Evolutionary conservation across 2,329 filamentous ascomycete genomes (phyloP).

Genomic region (Lasiodiplodia hormozganensis): DNA sequence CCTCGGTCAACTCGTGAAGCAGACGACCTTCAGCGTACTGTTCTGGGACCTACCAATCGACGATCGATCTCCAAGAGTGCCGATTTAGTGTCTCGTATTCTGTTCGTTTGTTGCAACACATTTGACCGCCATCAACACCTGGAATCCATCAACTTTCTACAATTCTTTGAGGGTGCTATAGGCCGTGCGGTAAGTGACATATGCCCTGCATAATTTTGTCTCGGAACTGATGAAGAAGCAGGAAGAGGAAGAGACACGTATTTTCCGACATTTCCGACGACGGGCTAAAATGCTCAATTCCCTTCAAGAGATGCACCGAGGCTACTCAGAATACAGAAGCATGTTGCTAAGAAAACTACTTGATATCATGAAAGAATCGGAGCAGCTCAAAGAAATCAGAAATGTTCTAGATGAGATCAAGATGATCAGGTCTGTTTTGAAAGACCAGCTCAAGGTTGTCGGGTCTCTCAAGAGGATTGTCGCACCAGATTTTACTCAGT

Average conservation of each 20-base stretch:
- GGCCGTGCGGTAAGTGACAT: not conserved
- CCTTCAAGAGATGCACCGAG: not conserved
- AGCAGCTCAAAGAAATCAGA: conserved; percentile 68
- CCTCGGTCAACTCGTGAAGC: not conserved
- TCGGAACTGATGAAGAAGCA: not conserved
- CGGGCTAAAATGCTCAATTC: not conserved
- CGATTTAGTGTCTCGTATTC: conserved; percentile 31
- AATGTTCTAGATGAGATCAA: conserved; percentile 72
- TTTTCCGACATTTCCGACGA: conserved; percentile 57
- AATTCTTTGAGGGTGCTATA: conserved; percentile 72
- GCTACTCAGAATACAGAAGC: conserved; percentile 5
- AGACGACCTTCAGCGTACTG: conserved; percentile 27
- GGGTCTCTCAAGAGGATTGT: conserved; percentile 56
- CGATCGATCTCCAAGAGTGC: conserved; percentile 19
- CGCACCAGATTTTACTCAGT: too few relatives aligned
- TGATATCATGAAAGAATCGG: conserved; percentile 67
- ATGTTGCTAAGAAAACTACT: conserved; percentile 63
- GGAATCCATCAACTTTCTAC: conserved; percentile 48
- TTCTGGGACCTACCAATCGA: conserved; percentile 23
- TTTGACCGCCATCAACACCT: conserved; percentile 65
- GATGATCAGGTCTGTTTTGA: conserved; percentile 63
- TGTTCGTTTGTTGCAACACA: conserved; percentile 56
- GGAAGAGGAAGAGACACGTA: conserved; percentile 55
- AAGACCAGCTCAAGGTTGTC: conserved; percentile 57
- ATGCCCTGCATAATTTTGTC: too few relatives aligned